Evolutionary conservation across 371 early-diverging fungal species (phyloP), one percentile per base, ranked within the genome.

Genomic region (Actinomortierella ambigua): DNA sequence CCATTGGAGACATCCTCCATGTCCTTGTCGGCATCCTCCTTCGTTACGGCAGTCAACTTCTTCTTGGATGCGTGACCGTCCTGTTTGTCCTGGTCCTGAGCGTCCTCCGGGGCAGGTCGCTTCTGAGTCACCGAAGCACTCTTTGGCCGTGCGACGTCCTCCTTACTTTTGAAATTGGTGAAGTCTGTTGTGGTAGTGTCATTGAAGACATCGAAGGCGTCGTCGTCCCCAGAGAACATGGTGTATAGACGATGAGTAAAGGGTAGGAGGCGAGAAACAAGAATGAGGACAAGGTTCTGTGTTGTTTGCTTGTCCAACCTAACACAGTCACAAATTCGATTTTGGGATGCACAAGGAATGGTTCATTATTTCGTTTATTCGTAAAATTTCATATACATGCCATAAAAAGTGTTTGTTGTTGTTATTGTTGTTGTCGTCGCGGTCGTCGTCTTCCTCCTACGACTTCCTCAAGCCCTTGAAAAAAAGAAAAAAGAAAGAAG

Each of bases 201-300:
- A 59, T 71, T 63, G 52, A 71, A 71, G 56, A 71, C 59, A 43
- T 66, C 71, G 28, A 71, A 71, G 28, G 61, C 59, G 51, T 71
- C 71, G 14, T 40, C 50, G 27, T 57, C 51, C 28, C 26, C 68
- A 51, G 69, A 69, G 51, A 63, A 69, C 69, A 69, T 68, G 59
- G 39, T 28, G 52, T 14, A 34, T 15, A 39, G 15, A 20, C 8
- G 18, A 7, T 4, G 23, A 14, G 49, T 39, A 17, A 34, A 20
- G 15, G 14, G 40, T 20, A 54, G 23, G 41, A 3, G 17, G 9
- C 39, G 26, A 41, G 41, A 42, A 54, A 54, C 7, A 24, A 42
- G 40, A 26, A 41, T 24, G 24, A 26, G 34, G 34, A 34, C 34
- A 34, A 34, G 11, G 34, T 11, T 6, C 34, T 34, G 4, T 34